Base-by-base conservation (phyloP, 1,139 yeast species). In the Casaregolazyma lundiana region DNA sequence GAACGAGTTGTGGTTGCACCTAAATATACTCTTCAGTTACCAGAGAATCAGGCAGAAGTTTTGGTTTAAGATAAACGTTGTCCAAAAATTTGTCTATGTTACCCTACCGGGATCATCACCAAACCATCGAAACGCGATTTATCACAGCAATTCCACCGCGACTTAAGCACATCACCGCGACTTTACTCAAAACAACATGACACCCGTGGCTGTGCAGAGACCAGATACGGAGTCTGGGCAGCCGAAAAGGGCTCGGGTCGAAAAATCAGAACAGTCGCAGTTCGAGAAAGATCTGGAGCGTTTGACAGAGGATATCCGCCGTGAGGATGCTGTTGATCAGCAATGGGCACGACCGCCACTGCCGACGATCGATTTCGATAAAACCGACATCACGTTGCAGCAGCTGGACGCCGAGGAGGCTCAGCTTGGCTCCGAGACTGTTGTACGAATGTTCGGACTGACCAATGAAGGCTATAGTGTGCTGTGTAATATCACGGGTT, bases 361-460 rank as follows among this genome's bases (percentile, higher is more conserved):
- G 2, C 54, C 58, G 0, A 29, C 26, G 22, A 79, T 81, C 54
- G 70, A 76, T 50, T 74, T 84, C 0, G 52, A 60, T 0, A 62
- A 65, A 0, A 59, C 66, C 19, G 88, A 84, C 55, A 73, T 89
- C 16, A 45, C 38, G 15, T 92, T 94, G 64, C 98, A 92, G 65
- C 98, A 92, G 61, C 72, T 94, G 57, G 98, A 94, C 65, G 96
- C 95, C 1, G 98, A 92, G 61, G 98, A 92, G 59, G 77, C 84
- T 5, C 67, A 76, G 9, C 52, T 54, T 21, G 56, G 50, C n/a
- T 56, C 56, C 7, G 75, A 78, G 9, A 81, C 82, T 6, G 74
- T 78, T 20, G 87, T 92, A 1, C 76, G 96, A 49, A 84, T 94
- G 61, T 94, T 90, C 64, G 99, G 99, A 48, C 88, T 94, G 29